phyloP scores from a whole-genome alignment of 148 eudicot genomes.

The Vaccinium vitisidaea region DNA sequence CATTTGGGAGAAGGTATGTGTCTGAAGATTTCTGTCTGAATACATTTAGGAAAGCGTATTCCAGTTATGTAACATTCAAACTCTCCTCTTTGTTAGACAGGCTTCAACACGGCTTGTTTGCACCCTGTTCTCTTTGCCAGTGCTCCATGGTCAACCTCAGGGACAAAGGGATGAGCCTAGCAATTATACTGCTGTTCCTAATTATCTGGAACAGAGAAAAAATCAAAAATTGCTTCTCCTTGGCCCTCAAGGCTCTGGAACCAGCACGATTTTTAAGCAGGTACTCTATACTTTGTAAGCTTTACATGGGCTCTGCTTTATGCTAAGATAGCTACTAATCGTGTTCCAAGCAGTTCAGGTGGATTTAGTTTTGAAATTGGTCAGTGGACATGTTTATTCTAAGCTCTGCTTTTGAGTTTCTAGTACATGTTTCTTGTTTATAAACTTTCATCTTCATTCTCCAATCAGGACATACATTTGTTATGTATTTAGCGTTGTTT shows the following conservation, averaged over 20 bases:
- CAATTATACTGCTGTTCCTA: constrained; percentile 69
- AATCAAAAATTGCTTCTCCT: constrained; percentile 80
- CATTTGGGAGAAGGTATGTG: constrained; percentile 94
- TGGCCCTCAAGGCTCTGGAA: constrained; percentile 86
- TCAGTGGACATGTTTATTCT: neutral
- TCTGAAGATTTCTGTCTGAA: constrained; percentile 2
- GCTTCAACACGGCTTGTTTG: constrained; percentile 83
- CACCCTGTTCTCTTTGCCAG: constrained; percentile 82
- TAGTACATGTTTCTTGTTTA: neutral
- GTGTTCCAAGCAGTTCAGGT: neutral
- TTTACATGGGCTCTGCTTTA: neutral
- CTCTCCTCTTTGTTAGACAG: constrained; percentile 36
- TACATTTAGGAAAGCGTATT: neutral
- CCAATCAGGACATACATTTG: neutral
- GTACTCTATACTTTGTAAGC: constrained; percentile 31
- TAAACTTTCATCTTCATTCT: neutral
- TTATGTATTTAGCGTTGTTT: neutral
- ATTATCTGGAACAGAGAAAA: constrained; percentile 73
- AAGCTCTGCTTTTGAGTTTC: neutral
- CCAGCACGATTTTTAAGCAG: constrained; percentile 99
- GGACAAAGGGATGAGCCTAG: constrained; percentile 80
- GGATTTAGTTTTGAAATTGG: neutral
- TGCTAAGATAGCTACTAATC: neutral
- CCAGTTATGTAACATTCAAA: constrained; percentile 11
- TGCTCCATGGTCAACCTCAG: constrained; percentile 79